A percentile compares a stretch with the other conserved stretches of the same genome.
Evolutionary conservation across 73 alveolate species (phyloP).

Genomic region (Paramecium biaurelia): DNA sequence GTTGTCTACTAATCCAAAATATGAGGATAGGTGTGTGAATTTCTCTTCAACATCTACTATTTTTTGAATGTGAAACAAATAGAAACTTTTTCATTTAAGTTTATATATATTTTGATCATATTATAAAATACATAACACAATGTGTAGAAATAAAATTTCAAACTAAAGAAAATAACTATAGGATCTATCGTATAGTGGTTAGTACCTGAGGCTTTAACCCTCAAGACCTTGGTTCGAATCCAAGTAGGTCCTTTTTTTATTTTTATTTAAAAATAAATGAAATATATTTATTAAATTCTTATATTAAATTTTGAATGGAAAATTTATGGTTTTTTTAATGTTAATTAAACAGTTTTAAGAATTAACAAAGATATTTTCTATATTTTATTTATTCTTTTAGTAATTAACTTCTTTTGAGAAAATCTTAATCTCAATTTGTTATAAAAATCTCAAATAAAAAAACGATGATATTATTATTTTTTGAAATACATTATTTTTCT

Average conservation of each 20-base stretch:
- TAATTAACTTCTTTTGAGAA: neutral
- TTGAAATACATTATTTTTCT: neutral
- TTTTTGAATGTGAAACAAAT: neutral
- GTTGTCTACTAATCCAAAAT: neutral
- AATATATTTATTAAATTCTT: neutral
- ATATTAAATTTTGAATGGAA: neutral
- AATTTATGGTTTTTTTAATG: neutral
- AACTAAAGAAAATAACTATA: neutral
- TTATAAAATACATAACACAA: neutral
- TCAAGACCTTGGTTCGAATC: slow-evolving; percentile 62
- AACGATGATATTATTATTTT: neutral
- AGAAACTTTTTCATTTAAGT: too few relatives aligned
- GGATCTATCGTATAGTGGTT: slow-evolving; percentile 60
- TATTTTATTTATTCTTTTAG: too few relatives aligned
- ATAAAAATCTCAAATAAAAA: neutral
- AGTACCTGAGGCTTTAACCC: slow-evolving; percentile 63
- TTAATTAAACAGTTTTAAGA: neutral
- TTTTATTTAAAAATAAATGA: neutral
- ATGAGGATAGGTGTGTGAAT: neutral
- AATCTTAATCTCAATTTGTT: neutral
- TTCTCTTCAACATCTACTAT: neutral
- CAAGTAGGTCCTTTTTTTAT: slow-evolving; percentile 51
- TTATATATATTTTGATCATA: too few relatives aligned
- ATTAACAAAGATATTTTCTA: neutral
- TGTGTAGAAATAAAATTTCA: neutral